Conservation (phyloP, 805 yeast species). For the Scheffersomyces spartinae region DNA sequence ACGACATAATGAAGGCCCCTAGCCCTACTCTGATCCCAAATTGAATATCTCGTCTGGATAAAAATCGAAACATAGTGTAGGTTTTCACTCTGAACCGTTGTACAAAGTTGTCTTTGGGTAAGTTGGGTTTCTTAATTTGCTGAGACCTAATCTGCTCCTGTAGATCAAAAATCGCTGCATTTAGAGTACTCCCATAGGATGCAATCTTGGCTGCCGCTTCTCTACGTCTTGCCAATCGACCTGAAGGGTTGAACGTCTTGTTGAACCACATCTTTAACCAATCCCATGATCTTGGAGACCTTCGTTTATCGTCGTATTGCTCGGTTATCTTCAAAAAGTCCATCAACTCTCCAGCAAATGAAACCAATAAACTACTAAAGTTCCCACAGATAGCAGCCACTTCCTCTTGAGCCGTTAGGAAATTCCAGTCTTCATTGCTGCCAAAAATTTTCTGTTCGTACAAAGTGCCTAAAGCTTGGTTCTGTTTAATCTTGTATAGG, state of each 20-base stretch:
- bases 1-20: conserved; percentile 57
- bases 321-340: conserved; percentile 34
- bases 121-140: too few relatives aligned
- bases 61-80: too few relatives aligned
- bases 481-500: conserved; percentile 46
- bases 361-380: conserved; percentile 53
- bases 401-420: conserved; percentile 59
- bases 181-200: conserved; percentile 14
- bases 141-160: too few relatives aligned
- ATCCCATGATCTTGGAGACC: conserved; percentile 25
- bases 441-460: conserved; percentile 46
- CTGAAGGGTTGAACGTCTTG: conserved; percentile 1
- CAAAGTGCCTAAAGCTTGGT: conserved; percentile 42
- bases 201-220: too few relatives aligned
- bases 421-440: conserved; percentile 15
- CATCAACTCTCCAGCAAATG: conserved; percentile 48
- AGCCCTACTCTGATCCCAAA: conserved; percentile 72
- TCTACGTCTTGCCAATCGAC: too few relatives aligned
- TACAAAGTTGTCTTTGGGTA: too few relatives aligned
- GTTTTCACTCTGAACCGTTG: too few relatives aligned
- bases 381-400: conserved; percentile 80
- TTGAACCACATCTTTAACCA: conserved; percentile 36
- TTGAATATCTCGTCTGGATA: conserved; percentile 57
- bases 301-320: conserved; percentile 20
- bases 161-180: conserved; percentile 20